Percentiles rank a stretch among this genome's conserved stretches.
These are phyloP conservation scores for Lecanicillium sp. DNA, from an alignment of 2,329 filamentous ascomycete species.

Conservation along the genomic window DNA sequence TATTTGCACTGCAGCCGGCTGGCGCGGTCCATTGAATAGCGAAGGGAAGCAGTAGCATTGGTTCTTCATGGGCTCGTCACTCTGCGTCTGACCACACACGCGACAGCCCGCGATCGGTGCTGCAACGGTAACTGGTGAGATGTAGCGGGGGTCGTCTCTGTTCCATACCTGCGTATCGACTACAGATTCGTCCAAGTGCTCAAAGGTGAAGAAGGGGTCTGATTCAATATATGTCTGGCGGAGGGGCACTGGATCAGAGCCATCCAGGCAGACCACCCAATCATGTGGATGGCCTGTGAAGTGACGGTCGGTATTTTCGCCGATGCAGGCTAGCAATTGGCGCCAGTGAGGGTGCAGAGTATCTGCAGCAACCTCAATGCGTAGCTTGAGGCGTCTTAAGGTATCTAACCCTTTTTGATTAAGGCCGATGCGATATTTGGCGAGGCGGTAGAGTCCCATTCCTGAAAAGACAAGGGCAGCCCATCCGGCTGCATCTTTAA, in stretches of 20 bases:
- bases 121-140: slow-evolving; percentile 23
- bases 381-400: slow-evolving; percentile 36
- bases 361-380: slow-evolving; percentile 48
- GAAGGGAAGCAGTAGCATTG: slow-evolving; percentile 47
- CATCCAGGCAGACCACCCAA: slow-evolving; percentile 43
- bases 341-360: slow-evolving; percentile 50
- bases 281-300: slow-evolving; percentile 46
- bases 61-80: slow-evolving; percentile 42
- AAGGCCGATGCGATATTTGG: slow-evolving; percentile 53
- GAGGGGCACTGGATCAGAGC: slow-evolving; percentile 34
- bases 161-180: slow-evolving; percentile 44
- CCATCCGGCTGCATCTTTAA: slow-evolving; percentile 52
- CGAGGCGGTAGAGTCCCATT: slow-evolving; percentile 53
- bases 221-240: slow-evolving; percentile 40
- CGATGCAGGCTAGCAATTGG: slow-evolving; percentile 41
- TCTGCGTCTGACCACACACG: slow-evolving; percentile 42
- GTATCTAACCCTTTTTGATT: slow-evolving; percentile 19
- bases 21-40: slow-evolving; percentile 41
- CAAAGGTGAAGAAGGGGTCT: slow-evolving; percentile 41
- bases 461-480: slow-evolving; percentile 50
- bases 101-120: slow-evolving; percentile 29
- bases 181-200: slow-evolving; percentile 43
- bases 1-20: slow-evolving; percentile 42
- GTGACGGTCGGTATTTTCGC: slow-evolving; percentile 31
- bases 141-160: slow-evolving; percentile 42